Percentiles rank a stretch among this genome's conserved stretches.
Conservation (phyloP, 345 rosid species). For the Erysimum cheiranthoides region DNA sequence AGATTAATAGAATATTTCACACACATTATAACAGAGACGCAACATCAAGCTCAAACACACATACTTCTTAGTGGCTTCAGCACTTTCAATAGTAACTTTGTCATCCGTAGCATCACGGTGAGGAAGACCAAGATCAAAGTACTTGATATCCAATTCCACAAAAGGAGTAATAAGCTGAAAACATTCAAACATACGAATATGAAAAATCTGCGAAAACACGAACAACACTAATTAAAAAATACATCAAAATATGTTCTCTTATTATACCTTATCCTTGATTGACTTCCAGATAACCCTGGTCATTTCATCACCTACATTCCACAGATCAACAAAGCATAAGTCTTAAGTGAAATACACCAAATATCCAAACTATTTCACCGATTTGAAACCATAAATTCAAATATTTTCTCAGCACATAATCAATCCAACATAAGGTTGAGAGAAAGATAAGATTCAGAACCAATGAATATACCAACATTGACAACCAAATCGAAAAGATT, state of each 20-base stretch:
- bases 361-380: too few relatives aligned
- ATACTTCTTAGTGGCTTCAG: conserved; percentile 77
- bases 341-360: conserved; percentile 2
- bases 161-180: conserved; percentile 89
- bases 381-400: too few relatives aligned
- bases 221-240: neutral
- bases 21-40: neutral
- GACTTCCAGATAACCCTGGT: conserved; percentile 89
- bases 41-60: conserved; percentile 29
- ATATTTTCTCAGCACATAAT: too few relatives aligned
- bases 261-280: conserved; percentile 89
- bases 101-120: conserved; percentile 74
- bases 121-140: conserved; percentile 73
- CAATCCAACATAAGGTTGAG: neutral
- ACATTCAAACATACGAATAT: neutral
- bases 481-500: neutral
- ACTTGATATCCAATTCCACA: conserved; percentile 75
- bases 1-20: neutral
- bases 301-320: conserved; percentile 92
- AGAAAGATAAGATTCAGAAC: neutral
- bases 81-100: conserved; percentile 70
- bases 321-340: conserved; percentile 22
- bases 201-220: neutral
- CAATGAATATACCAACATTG: neutral
- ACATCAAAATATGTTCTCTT: neutral